Evolutionary conservation across 2,329 filamentous ascomycete species (phyloP).

Genomic region (Parafenestella ontariensis): DNA sequence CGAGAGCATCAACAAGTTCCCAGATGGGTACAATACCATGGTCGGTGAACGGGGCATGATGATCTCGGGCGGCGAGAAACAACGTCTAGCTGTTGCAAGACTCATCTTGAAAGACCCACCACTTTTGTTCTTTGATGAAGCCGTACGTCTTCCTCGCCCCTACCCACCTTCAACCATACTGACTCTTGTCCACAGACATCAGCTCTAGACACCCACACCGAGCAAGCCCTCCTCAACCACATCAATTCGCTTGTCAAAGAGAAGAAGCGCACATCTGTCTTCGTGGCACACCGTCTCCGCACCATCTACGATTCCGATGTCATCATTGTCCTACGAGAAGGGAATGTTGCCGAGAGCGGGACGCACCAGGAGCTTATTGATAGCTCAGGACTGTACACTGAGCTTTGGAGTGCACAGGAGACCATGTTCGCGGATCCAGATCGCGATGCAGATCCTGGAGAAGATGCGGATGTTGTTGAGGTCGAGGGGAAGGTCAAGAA

Average conservation of each 20-base stretch:
- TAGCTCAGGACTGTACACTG: conserved; percentile 78
- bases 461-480: conserved; percentile 8
- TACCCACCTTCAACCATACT: conserved; percentile 1
- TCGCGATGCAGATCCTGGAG: too few relatives aligned
- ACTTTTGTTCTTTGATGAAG: conserved; percentile 92
- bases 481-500: conserved; percentile 2
- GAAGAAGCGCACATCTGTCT: conserved; percentile 88
- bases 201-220: conserved; percentile 90
- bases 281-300: conserved; percentile 88
- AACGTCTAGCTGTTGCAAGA: conserved; percentile 83
- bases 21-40: conserved; percentile 87
- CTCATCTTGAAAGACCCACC: conserved; percentile 89
- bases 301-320: conserved; percentile 92
- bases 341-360: conserved; percentile 84
- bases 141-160: conserved; percentile 56
- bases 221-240: conserved; percentile 86
- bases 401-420: conserved; percentile 77
- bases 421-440: conserved; percentile 41
- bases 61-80: conserved; percentile 95
- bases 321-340: conserved; percentile 88
- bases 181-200: conserved; percentile 63
- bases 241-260: conserved; percentile 93
- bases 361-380: conserved; percentile 87
- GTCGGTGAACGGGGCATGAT: conserved; percentile 95
- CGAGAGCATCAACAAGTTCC: conserved; percentile 73